Evolutionary conservation across 2,329 filamentous ascomycete genomes (phyloP).

Genomic region (Colletotrichum sp.): DNA sequence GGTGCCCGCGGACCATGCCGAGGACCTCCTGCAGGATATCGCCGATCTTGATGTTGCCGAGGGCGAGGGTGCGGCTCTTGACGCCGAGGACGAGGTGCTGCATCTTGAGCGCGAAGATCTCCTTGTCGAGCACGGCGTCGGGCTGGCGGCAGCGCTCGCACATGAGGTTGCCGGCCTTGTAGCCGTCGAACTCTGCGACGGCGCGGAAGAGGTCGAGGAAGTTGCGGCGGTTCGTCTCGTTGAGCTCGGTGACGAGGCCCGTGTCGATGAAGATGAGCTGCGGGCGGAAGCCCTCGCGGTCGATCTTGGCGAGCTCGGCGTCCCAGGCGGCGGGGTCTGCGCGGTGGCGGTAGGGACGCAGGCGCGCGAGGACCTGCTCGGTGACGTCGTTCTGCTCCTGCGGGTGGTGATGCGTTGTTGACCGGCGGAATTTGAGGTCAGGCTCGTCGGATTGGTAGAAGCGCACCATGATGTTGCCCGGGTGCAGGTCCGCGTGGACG

Average conservation of each 20-base stretch:
- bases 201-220: conserved; percentile 96
- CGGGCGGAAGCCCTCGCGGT: conserved; percentile 86
- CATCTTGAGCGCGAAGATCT: conserved; percentile 95
- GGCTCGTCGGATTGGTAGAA: conserved; percentile 87
- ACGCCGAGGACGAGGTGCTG: conserved; percentile 92
- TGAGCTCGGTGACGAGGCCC: conserved; percentile 92
- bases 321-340: conserved; percentile 75
- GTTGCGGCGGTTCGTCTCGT: conserved; percentile 82
- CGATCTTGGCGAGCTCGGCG: conserved; percentile 75
- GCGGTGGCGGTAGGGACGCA: conserved; percentile 72
- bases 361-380: conserved; percentile 80
- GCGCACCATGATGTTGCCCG: conserved; percentile 98
- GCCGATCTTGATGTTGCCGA: conserved; percentile 95
- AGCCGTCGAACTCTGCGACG: conserved; percentile 95
- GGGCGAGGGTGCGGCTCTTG: conserved; percentile 87
- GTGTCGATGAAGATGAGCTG: conserved; percentile 98
- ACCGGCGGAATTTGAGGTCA: conserved; percentile 51
- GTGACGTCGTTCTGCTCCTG: conserved; percentile 75
- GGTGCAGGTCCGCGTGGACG: conserved; percentile 93
- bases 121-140: conserved; percentile 84
- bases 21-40: conserved; percentile 92
- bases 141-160: conserved; percentile 93
- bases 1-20: conserved; percentile 88
- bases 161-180: conserved; percentile 94
- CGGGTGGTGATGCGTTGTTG: conserved; percentile 34